These are phyloP conservation scores for Diaporthe amygdali DNA, from an alignment of 2,329 filamentous ascomycete genomes.

Conservation along the genomic window DNA sequence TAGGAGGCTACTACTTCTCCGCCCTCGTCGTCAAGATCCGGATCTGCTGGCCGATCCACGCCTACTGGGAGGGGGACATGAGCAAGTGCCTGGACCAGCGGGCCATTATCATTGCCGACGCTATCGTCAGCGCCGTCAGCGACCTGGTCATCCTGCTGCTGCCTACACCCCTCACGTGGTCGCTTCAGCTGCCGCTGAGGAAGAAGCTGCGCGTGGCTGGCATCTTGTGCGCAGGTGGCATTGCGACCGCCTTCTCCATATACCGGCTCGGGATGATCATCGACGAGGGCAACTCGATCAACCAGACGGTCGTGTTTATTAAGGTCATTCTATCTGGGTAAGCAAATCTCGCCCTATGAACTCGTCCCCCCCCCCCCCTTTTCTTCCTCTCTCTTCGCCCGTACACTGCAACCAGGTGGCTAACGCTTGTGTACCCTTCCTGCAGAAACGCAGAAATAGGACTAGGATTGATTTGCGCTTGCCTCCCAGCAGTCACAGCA, in stretches of 20 bases:
- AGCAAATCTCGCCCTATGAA: not conserved
- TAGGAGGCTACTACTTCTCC: conserved; percentile 45
- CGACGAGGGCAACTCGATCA: conserved; percentile 28
- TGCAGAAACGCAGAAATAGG: conserved; percentile 36
- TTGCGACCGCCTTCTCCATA: conserved; percentile 38
- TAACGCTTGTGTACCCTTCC: not conserved
- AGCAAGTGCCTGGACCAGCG: conserved; percentile 42
- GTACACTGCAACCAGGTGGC: not conserved
- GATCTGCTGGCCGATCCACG: conserved; percentile 45
- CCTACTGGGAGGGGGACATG: conserved; percentile 42
- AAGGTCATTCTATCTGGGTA: conserved; percentile 34
- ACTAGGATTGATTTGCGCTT: conserved; percentile 38
- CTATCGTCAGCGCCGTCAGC: conserved; percentile 25
- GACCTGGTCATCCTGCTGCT: conserved; percentile 15
- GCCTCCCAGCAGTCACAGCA: conserved; percentile 35
- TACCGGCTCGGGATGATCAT: conserved; percentile 35
- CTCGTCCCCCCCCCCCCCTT: not conserved
- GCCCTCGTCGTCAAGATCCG: conserved; percentile 47
- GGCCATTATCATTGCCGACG: conserved; percentile 37
- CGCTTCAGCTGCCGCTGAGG: conserved; percentile 35
- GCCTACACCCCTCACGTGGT: conserved; percentile 33
- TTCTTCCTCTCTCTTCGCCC: not conserved
- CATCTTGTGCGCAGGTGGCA: conserved; percentile 37
- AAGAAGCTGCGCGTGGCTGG: conserved; percentile 36
- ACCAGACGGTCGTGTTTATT: conserved; percentile 34